These are phyloP conservation scores for Raddia guianensis DNA, from an alignment of 176 grass and related monocot genomes.

Conservation along the genomic window DNA sequence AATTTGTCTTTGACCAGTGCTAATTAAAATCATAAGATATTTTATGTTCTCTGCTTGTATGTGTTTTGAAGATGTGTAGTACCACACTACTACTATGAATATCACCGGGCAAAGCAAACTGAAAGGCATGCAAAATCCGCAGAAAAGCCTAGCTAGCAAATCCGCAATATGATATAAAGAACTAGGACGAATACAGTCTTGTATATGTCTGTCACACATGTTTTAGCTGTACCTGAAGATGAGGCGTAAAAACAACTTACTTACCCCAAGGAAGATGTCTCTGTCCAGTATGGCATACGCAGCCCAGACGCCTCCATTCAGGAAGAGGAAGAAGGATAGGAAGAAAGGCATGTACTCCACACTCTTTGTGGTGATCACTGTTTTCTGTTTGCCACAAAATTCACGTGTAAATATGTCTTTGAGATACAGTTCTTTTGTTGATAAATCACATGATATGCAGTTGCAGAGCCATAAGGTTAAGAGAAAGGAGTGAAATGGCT, in stretches of 20 bases:
- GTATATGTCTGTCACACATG: not conserved
- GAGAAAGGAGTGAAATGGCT: not conserved
- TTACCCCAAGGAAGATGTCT: slow-evolving; percentile 71
- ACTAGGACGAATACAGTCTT: not conserved
- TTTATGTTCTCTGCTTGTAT: too few relatives aligned
- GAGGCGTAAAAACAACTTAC: not conserved
- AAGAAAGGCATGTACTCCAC: slow-evolving; percentile 88
- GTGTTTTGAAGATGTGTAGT: too few relatives aligned
- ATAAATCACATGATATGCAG: not conserved
- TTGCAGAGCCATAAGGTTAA: not conserved
- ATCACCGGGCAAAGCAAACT: too few relatives aligned
- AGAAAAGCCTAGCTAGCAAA: not conserved
- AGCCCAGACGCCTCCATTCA: slow-evolving; percentile 71
- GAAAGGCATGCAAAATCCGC: too few relatives aligned
- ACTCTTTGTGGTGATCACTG: slow-evolving; percentile 58
- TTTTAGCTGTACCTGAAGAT: not conserved
- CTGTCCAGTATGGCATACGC: slow-evolving; percentile 57
- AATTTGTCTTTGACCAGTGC: too few relatives aligned
- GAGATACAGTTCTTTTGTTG: not conserved
- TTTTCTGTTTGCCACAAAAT: slow-evolving; percentile 43
- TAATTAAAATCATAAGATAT: too few relatives aligned
- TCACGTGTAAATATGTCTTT: not conserved
- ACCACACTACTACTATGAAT: too few relatives aligned
- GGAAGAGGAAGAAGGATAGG: slow-evolving; percentile 73
- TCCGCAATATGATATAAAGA: not conserved